phyloP scores from a whole-genome alignment of 2,329 filamentous ascomycete genomes.

The Metarhizium robertsii region DNA sequence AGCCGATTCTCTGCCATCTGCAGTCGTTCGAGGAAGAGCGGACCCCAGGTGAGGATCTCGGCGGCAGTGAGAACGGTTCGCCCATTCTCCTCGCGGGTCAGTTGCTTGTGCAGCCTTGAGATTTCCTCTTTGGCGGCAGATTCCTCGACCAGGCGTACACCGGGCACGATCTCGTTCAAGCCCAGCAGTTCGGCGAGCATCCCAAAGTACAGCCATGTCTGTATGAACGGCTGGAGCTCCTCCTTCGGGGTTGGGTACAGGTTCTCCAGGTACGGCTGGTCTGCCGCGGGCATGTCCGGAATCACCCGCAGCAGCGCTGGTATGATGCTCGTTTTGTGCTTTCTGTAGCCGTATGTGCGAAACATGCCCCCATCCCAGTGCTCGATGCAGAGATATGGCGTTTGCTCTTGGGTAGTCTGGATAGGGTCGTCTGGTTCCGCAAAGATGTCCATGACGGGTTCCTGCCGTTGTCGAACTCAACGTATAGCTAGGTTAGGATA shows the following conservation, averaged over 20 bases:
- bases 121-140: constrained; percentile 8
- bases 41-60: not conserved
- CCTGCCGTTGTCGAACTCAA: not conserved
- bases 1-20: constrained; percentile 3
- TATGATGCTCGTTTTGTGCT: constrained; percentile 7
- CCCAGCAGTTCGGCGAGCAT: constrained; percentile 19
- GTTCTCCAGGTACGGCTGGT: constrained; percentile 8
- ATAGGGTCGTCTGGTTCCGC: constrained; percentile 11
- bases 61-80: constrained; percentile 3
- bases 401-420: constrained; percentile 7
- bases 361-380: constrained; percentile 19
- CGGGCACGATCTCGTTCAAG: constrained; percentile 13
- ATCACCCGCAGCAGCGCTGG: constrained; percentile 4
- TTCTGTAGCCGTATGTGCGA: constrained; percentile 14
- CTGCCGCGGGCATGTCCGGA: not conserved
- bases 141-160: constrained; percentile 7
- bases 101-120: constrained; percentile 6
- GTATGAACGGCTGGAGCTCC: constrained; percentile 17
- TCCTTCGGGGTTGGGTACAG: constrained; percentile 12
- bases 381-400: constrained; percentile 13
- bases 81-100: constrained; percentile 5
- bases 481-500: not conserved
- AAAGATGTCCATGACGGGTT: constrained; percentile 12
- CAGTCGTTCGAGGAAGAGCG: constrained; percentile 8
- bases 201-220: constrained; percentile 26